A percentile compares a stretch with the other conserved stretches of the same genome.
Conservation (phyloP, 768 basidiomycete genomes). For the Lactifluus volemus region DNA sequence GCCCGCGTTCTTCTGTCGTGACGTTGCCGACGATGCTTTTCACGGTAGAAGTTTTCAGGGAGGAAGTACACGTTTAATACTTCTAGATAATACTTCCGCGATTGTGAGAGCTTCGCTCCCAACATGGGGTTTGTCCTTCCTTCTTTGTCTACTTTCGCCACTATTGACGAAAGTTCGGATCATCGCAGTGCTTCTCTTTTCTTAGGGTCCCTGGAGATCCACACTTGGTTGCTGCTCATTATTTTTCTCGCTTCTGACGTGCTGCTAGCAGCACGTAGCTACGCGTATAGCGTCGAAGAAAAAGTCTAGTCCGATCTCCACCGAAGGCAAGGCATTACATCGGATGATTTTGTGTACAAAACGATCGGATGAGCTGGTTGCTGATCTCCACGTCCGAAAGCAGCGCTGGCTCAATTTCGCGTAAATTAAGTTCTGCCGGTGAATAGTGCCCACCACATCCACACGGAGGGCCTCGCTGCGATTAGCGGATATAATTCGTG, state of each 20-base stretch:
- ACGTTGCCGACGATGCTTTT: neutral
- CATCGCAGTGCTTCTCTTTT: constrained; percentile 2
- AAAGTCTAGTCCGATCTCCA: constrained; percentile 4
- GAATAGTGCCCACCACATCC: too few species aligned
- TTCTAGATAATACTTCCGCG: neutral
- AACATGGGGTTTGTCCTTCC: constrained; percentile 7
- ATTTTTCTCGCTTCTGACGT: neutral
- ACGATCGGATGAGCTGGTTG: neutral
- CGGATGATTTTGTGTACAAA: neutral
- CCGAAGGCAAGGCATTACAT: neutral
- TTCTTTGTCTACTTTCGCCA: neutral
- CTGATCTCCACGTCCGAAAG: neutral
- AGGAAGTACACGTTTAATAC: neutral
- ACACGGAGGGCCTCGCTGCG: neutral
- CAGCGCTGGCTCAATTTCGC: neutral
- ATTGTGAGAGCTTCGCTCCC: neutral
- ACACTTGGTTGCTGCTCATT: neutral
- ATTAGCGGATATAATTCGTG: too few species aligned
- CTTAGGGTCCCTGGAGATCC: neutral
- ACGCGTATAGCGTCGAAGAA: neutral
- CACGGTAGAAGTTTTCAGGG: constrained; percentile 2
- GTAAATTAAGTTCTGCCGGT: neutral
- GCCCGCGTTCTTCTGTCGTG: neutral
- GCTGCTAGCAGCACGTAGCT: neutral
- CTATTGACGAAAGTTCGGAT: neutral